These are phyloP conservation scores for Vinca minor DNA, from an alignment of 257 asterid species.

Conservation along the genomic window DNA sequence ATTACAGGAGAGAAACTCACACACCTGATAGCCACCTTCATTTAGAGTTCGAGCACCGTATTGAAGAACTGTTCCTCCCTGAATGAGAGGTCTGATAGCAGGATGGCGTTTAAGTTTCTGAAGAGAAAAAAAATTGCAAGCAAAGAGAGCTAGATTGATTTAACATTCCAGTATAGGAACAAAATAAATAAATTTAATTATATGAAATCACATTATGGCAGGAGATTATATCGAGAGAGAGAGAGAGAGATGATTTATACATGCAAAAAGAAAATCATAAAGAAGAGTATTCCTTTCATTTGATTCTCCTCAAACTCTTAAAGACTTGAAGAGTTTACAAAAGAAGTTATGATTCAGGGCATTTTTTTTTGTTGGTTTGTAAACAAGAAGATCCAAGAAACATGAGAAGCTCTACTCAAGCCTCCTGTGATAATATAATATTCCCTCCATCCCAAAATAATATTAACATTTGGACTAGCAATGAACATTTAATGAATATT, in stretches of 20 bases:
- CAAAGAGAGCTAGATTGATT: background rate
- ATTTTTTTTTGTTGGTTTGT: background rate
- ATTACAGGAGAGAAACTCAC: background rate
- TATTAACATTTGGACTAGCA: too few species aligned
- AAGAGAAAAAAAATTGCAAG: background rate
- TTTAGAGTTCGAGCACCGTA: constrained; percentile 94
- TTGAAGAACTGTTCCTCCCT: constrained; percentile 76
- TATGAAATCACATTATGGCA: too few species aligned
- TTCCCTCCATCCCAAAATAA: too few species aligned
- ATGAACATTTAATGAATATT: too few species aligned
- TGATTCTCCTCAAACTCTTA: too few species aligned
- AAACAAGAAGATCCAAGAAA: constrained; percentile 1
- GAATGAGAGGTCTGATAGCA: constrained; percentile 70
- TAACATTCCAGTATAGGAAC: too few species aligned
- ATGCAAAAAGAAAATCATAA: too few species aligned
- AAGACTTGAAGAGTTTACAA: background rate
- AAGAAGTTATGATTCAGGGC: background rate
- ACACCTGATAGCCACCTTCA: constrained; percentile 98
- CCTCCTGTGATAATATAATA: background rate
- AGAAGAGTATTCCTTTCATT: too few species aligned
- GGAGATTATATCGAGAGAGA: too few species aligned
- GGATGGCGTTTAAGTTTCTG: constrained; percentile 94
- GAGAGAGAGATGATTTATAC: too few species aligned
- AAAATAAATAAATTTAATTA: too few species aligned
- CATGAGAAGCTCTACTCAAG: background rate